Conservation (phyloP, 2,329 filamentous ascomycete species). For the Harringtonia lauricola region DNA sequence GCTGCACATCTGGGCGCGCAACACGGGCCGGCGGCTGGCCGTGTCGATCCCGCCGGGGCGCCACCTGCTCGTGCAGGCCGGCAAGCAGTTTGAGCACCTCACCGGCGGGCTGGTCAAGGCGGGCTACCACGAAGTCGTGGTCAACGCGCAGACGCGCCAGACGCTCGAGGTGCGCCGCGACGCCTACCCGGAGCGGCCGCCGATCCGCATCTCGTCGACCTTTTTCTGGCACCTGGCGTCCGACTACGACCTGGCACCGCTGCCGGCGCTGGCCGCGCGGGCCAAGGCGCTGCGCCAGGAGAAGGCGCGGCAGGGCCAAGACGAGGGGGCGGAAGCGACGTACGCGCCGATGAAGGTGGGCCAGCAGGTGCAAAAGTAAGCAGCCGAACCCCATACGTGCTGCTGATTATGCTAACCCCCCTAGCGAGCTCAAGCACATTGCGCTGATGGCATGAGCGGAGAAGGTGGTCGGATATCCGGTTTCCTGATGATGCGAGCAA, state of each 20-base stretch:
- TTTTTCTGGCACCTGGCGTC: conserved; percentile 50
- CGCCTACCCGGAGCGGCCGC: conserved; percentile 35
- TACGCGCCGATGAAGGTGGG: conserved; percentile 48
- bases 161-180: conserved; percentile 31
- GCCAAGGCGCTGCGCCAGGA: conserved; percentile 32
- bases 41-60: conserved; percentile 48
- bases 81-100: conserved; percentile 51
- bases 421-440: conserved; percentile 39
- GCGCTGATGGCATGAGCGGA: conserved; percentile 36
- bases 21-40: conserved; percentile 46
- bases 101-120: conserved; percentile 51
- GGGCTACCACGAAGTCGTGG: conserved; percentile 50
- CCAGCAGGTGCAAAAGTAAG: conserved; percentile 43
- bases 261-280: conserved; percentile 33
- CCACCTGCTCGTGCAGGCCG: conserved; percentile 49
- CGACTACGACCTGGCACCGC: conserved; percentile 42
- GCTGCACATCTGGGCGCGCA: conserved; percentile 52
- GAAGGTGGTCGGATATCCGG: too few species aligned
- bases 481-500: too few species aligned
- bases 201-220: conserved; percentile 47
- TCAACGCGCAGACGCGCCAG: conserved; percentile 39
- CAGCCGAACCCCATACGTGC: not conserved
- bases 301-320: conserved; percentile 36
- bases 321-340: conserved; percentile 38
- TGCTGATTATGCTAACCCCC: not conserved